Evolutionary conservation across 805 yeast species (phyloP).

Genomic region (Diddensiella transvaalensis): DNA sequence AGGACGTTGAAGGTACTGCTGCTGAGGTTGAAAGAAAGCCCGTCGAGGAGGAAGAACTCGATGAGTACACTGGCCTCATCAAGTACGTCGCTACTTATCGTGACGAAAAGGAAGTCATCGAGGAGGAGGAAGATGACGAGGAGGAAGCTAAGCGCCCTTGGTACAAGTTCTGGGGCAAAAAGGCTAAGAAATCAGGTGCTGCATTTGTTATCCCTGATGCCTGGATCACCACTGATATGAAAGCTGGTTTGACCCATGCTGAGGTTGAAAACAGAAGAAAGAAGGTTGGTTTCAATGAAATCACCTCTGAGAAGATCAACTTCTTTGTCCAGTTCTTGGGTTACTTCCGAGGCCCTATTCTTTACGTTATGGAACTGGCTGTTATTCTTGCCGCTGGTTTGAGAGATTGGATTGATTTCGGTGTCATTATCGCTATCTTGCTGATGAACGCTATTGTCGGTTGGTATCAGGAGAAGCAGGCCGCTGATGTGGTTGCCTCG

Average conservation of each 20-base stretch:
- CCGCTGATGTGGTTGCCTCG: conserved; percentile 95
- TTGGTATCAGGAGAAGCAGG: conserved; percentile 96
- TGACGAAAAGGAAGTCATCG: conserved; percentile 41
- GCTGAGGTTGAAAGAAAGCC: conserved; percentile 42
- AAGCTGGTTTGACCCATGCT: conserved; percentile 67
- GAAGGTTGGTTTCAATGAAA: conserved; percentile 85
- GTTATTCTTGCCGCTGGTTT: conserved; percentile 92
- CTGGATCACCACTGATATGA: conserved; percentile 74
- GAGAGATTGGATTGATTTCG: conserved; percentile 98
- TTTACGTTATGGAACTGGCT: conserved; percentile 95
- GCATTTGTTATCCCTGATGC: conserved; percentile 64
- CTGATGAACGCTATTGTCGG: conserved; percentile 88
- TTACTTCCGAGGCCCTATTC: conserved; percentile 92
- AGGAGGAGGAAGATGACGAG: conserved; percentile 53
- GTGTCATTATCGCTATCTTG: conserved; percentile 88
- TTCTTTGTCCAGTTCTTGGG: conserved; percentile 71
- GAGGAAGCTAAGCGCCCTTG: conserved; percentile 65
- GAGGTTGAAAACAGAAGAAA: conserved; percentile 82
- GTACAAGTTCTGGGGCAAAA: conserved; percentile 44
- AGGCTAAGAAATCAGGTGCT: conserved; percentile 38
- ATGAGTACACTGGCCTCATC: conserved; percentile 36
- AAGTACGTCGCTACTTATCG: conserved; percentile 36
- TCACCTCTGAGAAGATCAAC: conserved; percentile 83
- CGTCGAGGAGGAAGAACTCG: conserved; percentile 44
- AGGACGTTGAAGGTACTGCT: conserved; percentile 5